These are phyloP conservation scores for Hanseniaspora pseudoguilliermondii DNA, from an alignment of 805 yeast species.

Conservation along the genomic window DNA sequence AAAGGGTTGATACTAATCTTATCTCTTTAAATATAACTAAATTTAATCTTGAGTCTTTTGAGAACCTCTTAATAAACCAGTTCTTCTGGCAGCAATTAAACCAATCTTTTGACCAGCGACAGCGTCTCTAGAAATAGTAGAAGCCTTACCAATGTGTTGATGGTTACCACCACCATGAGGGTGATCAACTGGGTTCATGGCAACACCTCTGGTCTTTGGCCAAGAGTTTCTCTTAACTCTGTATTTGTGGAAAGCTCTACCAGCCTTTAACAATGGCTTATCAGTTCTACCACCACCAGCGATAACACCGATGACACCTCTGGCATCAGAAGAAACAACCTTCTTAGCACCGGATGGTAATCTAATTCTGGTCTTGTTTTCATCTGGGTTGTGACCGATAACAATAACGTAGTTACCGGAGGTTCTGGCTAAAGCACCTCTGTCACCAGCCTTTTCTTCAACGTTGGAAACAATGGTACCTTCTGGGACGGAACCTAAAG, in stretches of 20 bases:
- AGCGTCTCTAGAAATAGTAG: conserved; percentile 98
- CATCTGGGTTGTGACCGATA: conserved; percentile 98
- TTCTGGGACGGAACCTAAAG: conserved; percentile 94
- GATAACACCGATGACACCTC: conserved; percentile 99
- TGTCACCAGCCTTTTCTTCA: conserved; percentile 98
- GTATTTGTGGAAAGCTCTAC: conserved; percentile 99
- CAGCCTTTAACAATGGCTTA: conserved; percentile 99
- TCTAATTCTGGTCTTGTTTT: conserved; percentile 97
- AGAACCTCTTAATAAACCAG: conserved; percentile 99
- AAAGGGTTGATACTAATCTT: conserved; percentile 19
- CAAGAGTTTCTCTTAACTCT: conserved; percentile 99
- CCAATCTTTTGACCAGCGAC: conserved; percentile 99
- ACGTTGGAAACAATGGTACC: conserved; percentile 98
- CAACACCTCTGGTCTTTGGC: conserved; percentile 99
- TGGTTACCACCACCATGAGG: conserved; percentile 99
- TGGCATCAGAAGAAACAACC: conserved; percentile 85
- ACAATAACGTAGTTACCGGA: conserved; percentile 99
- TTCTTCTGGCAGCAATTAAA: conserved; percentile 99
- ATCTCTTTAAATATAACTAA: conserved; percentile 20
- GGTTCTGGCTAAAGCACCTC: conserved; percentile 99
- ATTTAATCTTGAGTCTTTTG: conserved; percentile 74
- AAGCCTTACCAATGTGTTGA: conserved; percentile 99
- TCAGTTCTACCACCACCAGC: conserved; percentile 99
- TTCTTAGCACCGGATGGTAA: conserved; percentile 99
- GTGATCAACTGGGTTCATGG: conserved; percentile 99